These are phyloP conservation scores for Artomyces pyxidatus DNA, from an alignment of 768 basidiomycete species.

Conservation along the genomic window DNA sequence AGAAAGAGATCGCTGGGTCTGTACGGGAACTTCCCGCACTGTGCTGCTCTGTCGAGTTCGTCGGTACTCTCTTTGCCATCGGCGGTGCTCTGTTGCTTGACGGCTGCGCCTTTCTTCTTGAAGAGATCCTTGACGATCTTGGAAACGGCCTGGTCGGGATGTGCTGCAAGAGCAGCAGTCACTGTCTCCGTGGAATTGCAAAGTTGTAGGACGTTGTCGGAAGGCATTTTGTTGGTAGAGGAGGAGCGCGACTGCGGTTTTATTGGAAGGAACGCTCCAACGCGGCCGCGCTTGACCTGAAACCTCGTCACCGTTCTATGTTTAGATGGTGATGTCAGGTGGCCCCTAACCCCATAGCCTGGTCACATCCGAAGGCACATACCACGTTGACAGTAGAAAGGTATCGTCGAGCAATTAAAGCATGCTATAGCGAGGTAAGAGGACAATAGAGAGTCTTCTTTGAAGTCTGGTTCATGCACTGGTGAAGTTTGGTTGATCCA, in stretches of 20 bases:
- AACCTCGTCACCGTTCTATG: not conserved
- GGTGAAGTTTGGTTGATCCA: too few species aligned
- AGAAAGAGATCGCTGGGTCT: slow-evolving; percentile 54
- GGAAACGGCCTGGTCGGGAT: slow-evolving; percentile 2
- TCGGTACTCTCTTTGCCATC: not conserved
- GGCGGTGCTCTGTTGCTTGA: not conserved
- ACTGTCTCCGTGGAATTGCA: slow-evolving; percentile 8
- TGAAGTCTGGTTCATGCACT: too few species aligned
- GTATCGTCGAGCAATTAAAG: too few species aligned
- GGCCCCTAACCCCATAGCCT: too few species aligned
- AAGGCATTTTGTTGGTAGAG: slow-evolving; percentile 3
- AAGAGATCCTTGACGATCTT: slow-evolving; percentile 3
- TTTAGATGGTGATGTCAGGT: too few species aligned
- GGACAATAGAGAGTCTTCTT: too few species aligned
- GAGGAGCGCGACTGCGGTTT: not conserved
- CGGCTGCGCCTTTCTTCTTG: not conserved
- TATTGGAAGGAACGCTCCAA: not conserved
- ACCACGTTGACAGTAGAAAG: too few species aligned
- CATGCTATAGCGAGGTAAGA: too few species aligned
- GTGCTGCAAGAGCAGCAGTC: slow-evolving; percentile 3
- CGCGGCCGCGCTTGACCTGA: too few species aligned
- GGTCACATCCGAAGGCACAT: too few species aligned
- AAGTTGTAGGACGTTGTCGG: slow-evolving; percentile 7
- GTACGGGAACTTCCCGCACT: slow-evolving; percentile 44
- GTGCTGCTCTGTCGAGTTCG: slow-evolving; percentile 38